These are phyloP conservation scores for Verticillium dahliae DNA, from an alignment of 2,329 filamentous ascomycete species.

Conservation along the genomic window DNA sequence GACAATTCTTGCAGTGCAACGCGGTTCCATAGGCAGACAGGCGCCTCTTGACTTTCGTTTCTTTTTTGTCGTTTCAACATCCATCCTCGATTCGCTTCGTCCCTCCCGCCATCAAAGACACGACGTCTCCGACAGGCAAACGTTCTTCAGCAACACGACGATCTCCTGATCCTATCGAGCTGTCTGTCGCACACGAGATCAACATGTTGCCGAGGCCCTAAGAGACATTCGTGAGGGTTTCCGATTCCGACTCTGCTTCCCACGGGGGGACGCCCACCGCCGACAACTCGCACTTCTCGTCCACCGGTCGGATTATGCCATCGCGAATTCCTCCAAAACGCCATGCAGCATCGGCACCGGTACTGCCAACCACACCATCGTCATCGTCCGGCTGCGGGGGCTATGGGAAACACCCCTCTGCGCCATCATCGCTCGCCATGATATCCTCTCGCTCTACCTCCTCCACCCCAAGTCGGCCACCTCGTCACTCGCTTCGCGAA, in stretches of 20 bases:
- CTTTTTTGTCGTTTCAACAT: background rate
- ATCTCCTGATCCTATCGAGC: background rate
- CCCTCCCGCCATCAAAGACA: background rate
- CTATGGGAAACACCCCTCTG: slow-evolving; percentile 9
- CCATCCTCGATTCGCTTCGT: background rate
- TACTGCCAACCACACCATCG: background rate
- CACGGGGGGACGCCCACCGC: background rate
- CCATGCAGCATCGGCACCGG: background rate
- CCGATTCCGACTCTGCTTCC: background rate
- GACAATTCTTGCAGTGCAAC: background rate
- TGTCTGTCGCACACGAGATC: background rate
- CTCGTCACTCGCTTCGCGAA: slow-evolving; percentile 2
- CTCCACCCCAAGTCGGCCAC: background rate
- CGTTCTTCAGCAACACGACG: background rate
- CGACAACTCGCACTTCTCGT: background rate
- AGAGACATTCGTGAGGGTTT: background rate
- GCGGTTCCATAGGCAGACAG: background rate
- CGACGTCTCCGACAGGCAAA: background rate
- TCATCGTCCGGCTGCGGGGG: background rate
- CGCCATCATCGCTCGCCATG: slow-evolving; percentile 9
- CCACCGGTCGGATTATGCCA: background rate
- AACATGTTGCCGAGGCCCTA: background rate
- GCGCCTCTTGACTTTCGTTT: background rate
- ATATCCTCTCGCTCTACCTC: slow-evolving; percentile 5
- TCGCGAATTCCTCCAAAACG: background rate